Evolutionary conservation across 2,329 filamentous ascomycete genomes (phyloP), one percentile per base, ranked within the genome.

Genomic region (Cladosporium oxysporum): DNA sequence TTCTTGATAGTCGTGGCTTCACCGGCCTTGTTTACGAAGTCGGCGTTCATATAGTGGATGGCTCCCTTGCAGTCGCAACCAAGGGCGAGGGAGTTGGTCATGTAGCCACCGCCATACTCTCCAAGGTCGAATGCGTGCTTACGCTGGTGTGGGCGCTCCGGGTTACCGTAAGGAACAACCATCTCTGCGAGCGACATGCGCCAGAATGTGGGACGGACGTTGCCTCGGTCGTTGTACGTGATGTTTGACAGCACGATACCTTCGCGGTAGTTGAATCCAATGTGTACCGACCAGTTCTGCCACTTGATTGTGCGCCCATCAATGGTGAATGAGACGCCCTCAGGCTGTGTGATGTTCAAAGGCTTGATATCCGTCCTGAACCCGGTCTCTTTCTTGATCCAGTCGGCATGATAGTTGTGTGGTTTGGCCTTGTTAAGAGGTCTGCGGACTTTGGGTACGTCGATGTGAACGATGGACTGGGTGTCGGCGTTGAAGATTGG

Each of bases 251-350:
- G 83, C 2, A 97, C 91, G 71, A 97, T 90, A 26, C 93, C 93
- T 79, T 97, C 93, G 29, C 91, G 87, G 81, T 97, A 95, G 83
- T 96, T 97, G 85, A 97, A 97, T 28, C 93, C 93, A 66, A 97
- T 87, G 77, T 97, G 93, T 70, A 97, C 87, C 73, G 87, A 94
- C 91, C 92, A 97, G 76, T 96, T 96, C 78, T 96, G 93, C 93
- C 93, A 97, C 70, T 88, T 87, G 60, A 97, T 84, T 55, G 87
- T 86, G 12, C 92, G 82, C 1, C 91, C 91, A 2, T 89, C 85
- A 70, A 96, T 82, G 23, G 84, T 87, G 82, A 97, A 97, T 0
- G 91, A 95, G 0, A 96, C 92, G 18, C 93, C 93, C 72, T 96
- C 91, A 0, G 92, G 92, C 74, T 96, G 92, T 0, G 90, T 92